These are phyloP conservation scores for Meyerozyma elateridarum DNA, from an alignment of 1,139 yeast genomes.

Conservation along the genomic window DNA sequence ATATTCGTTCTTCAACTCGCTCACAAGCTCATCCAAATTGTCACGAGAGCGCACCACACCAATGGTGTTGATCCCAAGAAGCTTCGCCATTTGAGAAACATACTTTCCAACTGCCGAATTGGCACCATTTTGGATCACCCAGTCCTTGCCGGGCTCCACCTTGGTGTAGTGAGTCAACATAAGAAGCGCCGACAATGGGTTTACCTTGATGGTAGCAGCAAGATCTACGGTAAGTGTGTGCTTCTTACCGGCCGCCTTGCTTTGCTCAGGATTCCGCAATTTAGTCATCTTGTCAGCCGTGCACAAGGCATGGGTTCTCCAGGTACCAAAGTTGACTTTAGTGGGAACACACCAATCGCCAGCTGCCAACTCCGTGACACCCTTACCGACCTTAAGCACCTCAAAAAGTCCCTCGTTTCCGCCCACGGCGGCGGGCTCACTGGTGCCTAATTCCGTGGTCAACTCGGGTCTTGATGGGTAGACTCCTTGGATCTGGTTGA, in stretches of 20 bases:
- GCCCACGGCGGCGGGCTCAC: slow-evolving; percentile 67
- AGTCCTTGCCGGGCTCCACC: slow-evolving; percentile 65
- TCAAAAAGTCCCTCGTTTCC: slow-evolving; percentile 96
- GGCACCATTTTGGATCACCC: slow-evolving; percentile 96
- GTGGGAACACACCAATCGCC: slow-evolving; percentile 96
- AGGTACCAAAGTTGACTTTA: slow-evolving; percentile 83
- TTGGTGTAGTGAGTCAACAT: slow-evolving; percentile 71
- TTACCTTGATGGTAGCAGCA: slow-evolving; percentile 87
- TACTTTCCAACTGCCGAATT: slow-evolving; percentile 95
- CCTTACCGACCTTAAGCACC: slow-evolving; percentile 65
- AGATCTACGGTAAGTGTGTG: slow-evolving; percentile 48
- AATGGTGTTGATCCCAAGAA: slow-evolving; percentile 76
- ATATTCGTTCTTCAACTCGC: slow-evolving; percentile 45
- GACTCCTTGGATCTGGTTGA: slow-evolving; percentile 89
- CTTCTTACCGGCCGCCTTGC: slow-evolving; percentile 30
- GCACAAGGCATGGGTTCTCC: slow-evolving; percentile 83
- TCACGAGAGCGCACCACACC: slow-evolving; percentile 86
- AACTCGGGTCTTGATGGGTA: slow-evolving; percentile 79
- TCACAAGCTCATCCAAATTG: slow-evolving; percentile 58
- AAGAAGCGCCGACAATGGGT: slow-evolving; percentile 89
- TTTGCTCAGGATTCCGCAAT: slow-evolving; percentile 42
- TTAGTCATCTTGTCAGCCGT: slow-evolving; percentile 46
- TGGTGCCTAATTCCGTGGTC: slow-evolving; percentile 43
- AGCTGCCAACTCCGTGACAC: slow-evolving; percentile 39
- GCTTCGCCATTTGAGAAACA: slow-evolving; percentile 80